Conservation (phyloP, 139 green algal species). For the Volvox africanus region DNA sequence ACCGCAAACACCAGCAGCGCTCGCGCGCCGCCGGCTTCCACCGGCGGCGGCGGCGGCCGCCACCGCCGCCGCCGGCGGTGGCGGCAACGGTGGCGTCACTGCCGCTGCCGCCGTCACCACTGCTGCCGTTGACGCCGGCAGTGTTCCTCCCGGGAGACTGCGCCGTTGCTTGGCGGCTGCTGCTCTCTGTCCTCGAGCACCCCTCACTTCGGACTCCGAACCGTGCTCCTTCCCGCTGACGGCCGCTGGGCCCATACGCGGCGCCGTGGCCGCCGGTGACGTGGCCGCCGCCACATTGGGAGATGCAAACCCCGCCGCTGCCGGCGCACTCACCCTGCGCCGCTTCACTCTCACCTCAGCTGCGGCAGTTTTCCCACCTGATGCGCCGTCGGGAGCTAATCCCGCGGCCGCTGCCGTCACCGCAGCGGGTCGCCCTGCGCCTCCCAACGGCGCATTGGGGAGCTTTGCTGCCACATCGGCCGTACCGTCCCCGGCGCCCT, state of each 20-base stretch:
- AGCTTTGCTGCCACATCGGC: no score
- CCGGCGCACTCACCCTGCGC: not conserved
- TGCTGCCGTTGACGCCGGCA: not conserved
- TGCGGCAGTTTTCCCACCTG: not conserved
- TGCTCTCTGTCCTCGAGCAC: not conserved
- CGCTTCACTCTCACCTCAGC: not conserved
- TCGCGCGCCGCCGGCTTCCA: not conserved
- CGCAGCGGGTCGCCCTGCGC: no score
- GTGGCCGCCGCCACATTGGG: not conserved
- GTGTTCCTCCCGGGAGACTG: not conserved
- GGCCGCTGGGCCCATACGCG: not conserved
- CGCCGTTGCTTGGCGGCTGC: not conserved
- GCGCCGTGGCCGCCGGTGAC: not conserved
- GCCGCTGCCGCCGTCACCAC: no score
- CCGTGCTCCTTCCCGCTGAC: not conserved
- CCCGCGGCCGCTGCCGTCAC: no score
- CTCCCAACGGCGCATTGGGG: no score
- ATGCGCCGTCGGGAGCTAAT: no score
- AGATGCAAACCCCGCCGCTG: not conserved
- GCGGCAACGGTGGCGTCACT: not conserved
- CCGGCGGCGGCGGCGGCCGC: not conserved
- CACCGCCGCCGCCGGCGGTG: not conserved
- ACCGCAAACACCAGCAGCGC: not conserved
- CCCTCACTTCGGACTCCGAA: not conserved
- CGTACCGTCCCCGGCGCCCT: no score